Evolutionary conservation across 163 green algal genomes (phyloP).

Genomic region (Scenedesmus sp.): DNA sequence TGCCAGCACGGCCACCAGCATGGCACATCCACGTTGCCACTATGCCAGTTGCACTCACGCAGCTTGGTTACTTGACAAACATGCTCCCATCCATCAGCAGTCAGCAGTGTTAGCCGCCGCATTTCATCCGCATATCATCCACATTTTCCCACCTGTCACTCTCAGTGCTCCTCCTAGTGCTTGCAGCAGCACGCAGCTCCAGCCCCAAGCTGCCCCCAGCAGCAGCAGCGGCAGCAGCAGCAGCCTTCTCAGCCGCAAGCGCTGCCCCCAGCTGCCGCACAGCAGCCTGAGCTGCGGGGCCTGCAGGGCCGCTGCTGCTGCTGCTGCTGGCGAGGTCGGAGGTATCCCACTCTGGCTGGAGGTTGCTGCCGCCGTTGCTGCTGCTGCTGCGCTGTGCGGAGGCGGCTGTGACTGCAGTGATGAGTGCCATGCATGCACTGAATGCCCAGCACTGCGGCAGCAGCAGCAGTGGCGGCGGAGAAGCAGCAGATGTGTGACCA

Average conservation of each 20-base stretch:
- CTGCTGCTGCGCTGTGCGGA: neutral
- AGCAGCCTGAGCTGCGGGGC: slow-evolving; percentile 8
- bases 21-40: no score
- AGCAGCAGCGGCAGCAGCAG: neutral
- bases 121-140: no score
- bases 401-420: slow-evolving; percentile 44
- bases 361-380: no score
- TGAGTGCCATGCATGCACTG: slow-evolving; percentile 70
- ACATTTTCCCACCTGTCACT: neutral
- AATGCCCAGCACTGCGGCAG: slow-evolving; percentile 72
- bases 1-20: no score
- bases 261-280: slow-evolving; percentile 9
- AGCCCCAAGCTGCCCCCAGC: neutral
- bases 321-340: neutral
- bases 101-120: no score
- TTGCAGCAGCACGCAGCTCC: neutral
- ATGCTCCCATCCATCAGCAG: no score
- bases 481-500: neutral
- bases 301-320: neutral
- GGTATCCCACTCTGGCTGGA: slow-evolving; percentile 41
- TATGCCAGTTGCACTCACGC: no score
- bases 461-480: neutral
- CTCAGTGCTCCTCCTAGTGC: neutral
- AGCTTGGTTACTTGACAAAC: no score
- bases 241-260: slow-evolving; percentile 3